phyloP scores from a whole-genome alignment of 2,329 filamentous ascomycete species.

The Remersonia thermophila region DNA sequence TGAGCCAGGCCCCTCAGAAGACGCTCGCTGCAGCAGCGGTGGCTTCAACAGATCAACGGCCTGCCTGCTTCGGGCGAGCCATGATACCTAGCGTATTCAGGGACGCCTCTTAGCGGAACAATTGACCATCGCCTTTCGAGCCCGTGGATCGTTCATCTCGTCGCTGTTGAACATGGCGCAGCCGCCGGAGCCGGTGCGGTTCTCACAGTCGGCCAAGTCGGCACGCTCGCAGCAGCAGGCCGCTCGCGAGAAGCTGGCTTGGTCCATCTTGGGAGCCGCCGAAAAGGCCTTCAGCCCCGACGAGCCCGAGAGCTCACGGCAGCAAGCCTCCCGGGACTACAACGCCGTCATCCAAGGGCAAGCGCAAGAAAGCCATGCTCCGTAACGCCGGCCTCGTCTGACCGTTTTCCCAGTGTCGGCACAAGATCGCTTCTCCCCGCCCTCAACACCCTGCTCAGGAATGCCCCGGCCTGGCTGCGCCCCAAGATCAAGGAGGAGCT shows the following conservation, averaged over 20 bases:
- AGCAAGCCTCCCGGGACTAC: slow-evolving; percentile 29
- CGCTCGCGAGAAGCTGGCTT: slow-evolving; percentile 21
- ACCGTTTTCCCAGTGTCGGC: slow-evolving; percentile 25
- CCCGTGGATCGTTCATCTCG: too few relatives aligned
- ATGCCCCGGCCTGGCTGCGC: slow-evolving; percentile 48
- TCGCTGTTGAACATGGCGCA: too few relatives aligned
- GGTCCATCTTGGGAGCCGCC: slow-evolving; percentile 28
- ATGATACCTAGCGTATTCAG: too few relatives aligned
- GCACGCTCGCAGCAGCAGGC: slow-evolving; percentile 8
- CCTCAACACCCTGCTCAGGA: slow-evolving; percentile 50
- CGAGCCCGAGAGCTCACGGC: slow-evolving; percentile 19
- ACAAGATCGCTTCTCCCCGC: slow-evolving; percentile 18
- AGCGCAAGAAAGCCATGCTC: too few relatives aligned
- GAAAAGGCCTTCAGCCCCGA: slow-evolving; percentile 38
- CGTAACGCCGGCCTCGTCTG: slow-evolving; percentile 15
- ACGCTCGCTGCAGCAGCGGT: too few relatives aligned
- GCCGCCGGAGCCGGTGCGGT: too few relatives aligned
- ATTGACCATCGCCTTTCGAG: too few relatives aligned
- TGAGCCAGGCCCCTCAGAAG: too few relatives aligned
- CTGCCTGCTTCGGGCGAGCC: too few relatives aligned
- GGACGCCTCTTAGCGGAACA: too few relatives aligned
- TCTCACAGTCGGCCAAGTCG: too few relatives aligned
- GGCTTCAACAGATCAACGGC: too few relatives aligned
- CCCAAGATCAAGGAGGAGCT: slow-evolving; percentile 43
- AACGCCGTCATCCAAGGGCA: slow-evolving; percentile 38